phyloP scores from a whole-genome alignment of 257 asterid species.

The Solanum microdontum region DNA sequence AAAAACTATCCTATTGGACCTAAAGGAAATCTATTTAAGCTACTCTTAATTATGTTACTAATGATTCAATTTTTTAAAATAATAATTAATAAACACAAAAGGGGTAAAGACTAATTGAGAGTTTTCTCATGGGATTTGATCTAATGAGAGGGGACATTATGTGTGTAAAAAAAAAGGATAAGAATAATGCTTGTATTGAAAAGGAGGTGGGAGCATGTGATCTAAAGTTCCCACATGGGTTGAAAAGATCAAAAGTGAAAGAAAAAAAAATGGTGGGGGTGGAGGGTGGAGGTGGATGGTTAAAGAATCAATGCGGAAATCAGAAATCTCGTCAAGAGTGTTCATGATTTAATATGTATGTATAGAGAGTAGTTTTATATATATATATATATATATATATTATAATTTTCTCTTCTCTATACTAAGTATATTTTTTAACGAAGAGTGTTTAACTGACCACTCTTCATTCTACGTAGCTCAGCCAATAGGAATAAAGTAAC shows the following conservation, averaged over 20 bases:
- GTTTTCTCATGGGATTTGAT: slow-evolving; percentile 28
- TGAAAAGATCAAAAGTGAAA: slow-evolving; percentile 7
- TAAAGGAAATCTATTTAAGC: slow-evolving; percentile 10
- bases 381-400: rapidly evolving
- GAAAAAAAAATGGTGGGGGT: background rate
- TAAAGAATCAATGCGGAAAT: background rate
- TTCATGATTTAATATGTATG: background rate
- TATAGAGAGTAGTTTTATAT: background rate
- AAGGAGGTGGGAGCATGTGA: slow-evolving; percentile 55
- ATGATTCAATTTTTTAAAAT: slow-evolving; percentile 10
- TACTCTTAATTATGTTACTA: slow-evolving; percentile 19
- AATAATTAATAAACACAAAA: background rate
- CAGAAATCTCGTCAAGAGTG: background rate
- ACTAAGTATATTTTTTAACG: background rate
- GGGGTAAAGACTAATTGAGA: background rate
- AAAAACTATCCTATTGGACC: slow-evolving; percentile 9
- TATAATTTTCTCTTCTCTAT: background rate
- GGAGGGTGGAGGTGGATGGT: background rate
- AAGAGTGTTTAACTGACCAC: background rate
- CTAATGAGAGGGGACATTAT: slow-evolving; percentile 20
- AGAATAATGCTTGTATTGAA: slow-evolving; percentile 29
- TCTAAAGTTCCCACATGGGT: slow-evolving; percentile 30
- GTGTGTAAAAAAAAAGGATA: slow-evolving; percentile 18
- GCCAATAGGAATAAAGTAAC: slow-evolving; percentile 16
- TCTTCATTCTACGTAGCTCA: background rate